A percentile compares a stretch with the other conserved stretches of the same genome.
Evolutionary conservation across 768 basidiomycete species (phyloP).

Genomic region (Russula emetica): DNA sequence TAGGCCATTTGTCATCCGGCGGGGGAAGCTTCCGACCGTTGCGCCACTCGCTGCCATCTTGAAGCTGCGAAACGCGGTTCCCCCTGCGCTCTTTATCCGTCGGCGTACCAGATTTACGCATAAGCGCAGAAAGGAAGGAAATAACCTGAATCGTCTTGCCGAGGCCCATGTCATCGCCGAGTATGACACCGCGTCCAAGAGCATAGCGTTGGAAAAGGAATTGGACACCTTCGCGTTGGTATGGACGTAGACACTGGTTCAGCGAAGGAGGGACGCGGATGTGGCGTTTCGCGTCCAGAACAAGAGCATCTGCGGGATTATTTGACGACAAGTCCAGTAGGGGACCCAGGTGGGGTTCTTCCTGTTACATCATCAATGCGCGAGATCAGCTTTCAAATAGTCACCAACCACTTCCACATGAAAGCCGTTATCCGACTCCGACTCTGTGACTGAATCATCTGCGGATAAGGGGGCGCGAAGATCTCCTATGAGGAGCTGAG

Average conservation of each 20-base stretch:
- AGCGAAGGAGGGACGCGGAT: conserved; percentile 62
- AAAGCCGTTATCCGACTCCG: conserved; percentile 38
- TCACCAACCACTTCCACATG: conserved; percentile 14
- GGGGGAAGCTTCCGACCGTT: conserved; percentile 51
- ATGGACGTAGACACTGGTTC: conserved; percentile 83
- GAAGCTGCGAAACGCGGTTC: conserved; percentile 59
- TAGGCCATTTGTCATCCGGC: conserved; percentile 75
- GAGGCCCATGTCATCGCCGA: conserved; percentile 96
- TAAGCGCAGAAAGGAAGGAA: conserved; percentile 84
- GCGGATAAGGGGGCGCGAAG: conserved; percentile 4
- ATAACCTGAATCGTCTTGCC: conserved; percentile 97
- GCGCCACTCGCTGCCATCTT: conserved; percentile 55
- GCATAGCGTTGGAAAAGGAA: conserved; percentile 77
- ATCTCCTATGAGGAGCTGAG: conserved; percentile 5
- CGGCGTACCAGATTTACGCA: conserved; percentile 69
- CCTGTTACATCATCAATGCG: background rate
- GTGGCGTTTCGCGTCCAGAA: conserved; percentile 45
- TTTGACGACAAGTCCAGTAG: conserved; percentile 46
- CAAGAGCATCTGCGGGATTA: conserved; percentile 41
- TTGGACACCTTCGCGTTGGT: conserved; percentile 80
- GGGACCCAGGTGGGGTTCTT: background rate
- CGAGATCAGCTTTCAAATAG: background rate
- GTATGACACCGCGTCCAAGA: conserved; percentile 66
- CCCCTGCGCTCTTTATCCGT: conserved; percentile 65
- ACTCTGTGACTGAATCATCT: conserved; percentile 47